Conservation (phyloP, 1,284 basidiomycete species). For the Heliocybe sulcata region DNA sequence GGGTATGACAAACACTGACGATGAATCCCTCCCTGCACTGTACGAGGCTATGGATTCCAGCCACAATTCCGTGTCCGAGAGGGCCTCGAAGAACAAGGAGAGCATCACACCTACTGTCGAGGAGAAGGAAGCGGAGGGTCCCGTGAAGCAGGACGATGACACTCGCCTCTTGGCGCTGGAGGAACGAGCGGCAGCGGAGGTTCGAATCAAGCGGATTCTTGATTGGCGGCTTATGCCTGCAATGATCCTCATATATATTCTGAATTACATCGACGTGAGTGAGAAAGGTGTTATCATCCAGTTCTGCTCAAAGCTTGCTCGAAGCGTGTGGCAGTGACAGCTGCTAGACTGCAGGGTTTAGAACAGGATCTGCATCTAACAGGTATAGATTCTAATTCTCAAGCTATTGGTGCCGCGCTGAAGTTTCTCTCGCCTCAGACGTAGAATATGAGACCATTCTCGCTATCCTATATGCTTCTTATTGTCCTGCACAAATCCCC, state of each 20-base stretch:
- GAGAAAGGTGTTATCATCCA: not conserved
- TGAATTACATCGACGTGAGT: conserved; percentile 66
- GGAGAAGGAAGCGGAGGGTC: not conserved
- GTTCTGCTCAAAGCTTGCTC: conserved; percentile 1
- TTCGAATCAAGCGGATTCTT: conserved; percentile 36
- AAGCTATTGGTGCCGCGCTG: not conserved
- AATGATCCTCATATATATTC: conserved; percentile 53
- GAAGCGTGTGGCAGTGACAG: conserved; percentile 53
- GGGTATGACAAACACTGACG: not conserved
- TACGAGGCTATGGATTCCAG: not conserved
- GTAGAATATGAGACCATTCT: conserved; percentile 55
- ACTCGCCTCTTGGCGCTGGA: not conserved
- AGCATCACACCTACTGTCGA: not conserved
- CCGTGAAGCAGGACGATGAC: not conserved
- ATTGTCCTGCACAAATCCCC: conserved; percentile 56
- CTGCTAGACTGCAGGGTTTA: conserved; percentile 55
- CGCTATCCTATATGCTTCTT: conserved; percentile 53
- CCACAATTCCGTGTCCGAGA: not conserved
- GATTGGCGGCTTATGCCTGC: conserved; percentile 54
- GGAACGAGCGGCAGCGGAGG: conserved; percentile 18
- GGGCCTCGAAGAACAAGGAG: not conserved
- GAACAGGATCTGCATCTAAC: conserved; percentile 46
- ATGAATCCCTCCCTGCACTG: not conserved
- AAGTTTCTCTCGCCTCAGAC: conserved; percentile 27
- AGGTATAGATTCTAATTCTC: conserved; percentile 22